Evolutionary conservation across 106 monocot genomes (phyloP), one percentile per base, ranked within the genome.

Genomic region (Narthecium ossifragum): DNA sequence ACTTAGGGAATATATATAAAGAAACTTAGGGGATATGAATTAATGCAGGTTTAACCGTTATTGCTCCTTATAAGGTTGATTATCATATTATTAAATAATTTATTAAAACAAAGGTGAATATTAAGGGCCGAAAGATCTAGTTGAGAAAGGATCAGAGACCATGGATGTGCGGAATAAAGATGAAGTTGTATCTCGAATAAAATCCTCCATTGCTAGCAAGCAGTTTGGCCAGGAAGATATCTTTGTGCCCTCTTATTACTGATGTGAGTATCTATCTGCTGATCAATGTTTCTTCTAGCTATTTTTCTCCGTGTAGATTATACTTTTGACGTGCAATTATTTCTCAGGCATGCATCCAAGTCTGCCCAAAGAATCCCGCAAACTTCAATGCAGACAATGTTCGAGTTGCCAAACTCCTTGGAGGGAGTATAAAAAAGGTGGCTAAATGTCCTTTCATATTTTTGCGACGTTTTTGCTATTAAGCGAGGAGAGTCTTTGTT

Each of bases 361-460:
- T 98, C 26, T 98, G 96, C 47, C 96, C 96, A 4, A 90, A 91
- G 71, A 98, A 98, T 67, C 86, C 96, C 12, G 63, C 66, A 29
- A 98, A 87, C 56, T 98, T 90, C 41, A 91, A 87, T 57, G 96
- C 91, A 18, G 96, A 98, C 55, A 98, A 87, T 84, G 87, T 98
- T 52, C 74, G 96, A 60, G 90, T 98, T 57, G 76, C 74, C 24
- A 98, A 98, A 72, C 71, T 98, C 18, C 50, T 98, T 73, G 96
- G 94, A 60, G 96, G 96, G 55, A 90, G 90, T 33, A n/a, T n/a
- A n/a, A n/a, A n/a, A n/a, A n/a, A n/a, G n/a, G n/a, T n/a, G n/a
- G n/a, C n/a, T n/a, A n/a, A n/a, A n/a, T n/a, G n/a, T n/a, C n/a
- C n/a, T n/a, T n/a, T n/a, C n/a, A n/a, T n/a, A n/a, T n/a, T n/a